A percentile compares a stretch with the other conserved stretches of the same genome.
phyloP scores from a whole-genome alignment of 2,329 filamentous ascomycete genomes.

The Nigrospora sphaerica region DNA sequence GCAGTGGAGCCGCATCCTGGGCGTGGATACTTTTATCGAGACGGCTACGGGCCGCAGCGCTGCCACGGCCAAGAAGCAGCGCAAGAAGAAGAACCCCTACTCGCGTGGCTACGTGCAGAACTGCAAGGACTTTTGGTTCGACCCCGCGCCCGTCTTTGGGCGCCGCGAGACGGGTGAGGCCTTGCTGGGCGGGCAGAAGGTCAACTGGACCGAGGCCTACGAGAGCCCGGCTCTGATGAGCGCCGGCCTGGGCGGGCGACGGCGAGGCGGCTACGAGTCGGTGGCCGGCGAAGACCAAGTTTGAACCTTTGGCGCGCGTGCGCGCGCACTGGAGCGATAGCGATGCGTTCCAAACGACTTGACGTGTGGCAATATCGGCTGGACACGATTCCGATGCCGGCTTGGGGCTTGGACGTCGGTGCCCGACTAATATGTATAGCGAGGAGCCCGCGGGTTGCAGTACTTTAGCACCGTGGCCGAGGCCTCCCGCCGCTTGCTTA shows the following conservation, averaged over 20 bases:
- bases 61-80: constrained; percentile 42
- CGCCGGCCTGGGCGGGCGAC: constrained; percentile 35
- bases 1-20: constrained; percentile 78
- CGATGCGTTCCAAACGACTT: no score
- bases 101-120: constrained; percentile 78
- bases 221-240: constrained; percentile 70
- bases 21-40: constrained; percentile 88
- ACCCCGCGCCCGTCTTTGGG: constrained; percentile 75
- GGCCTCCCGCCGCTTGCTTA: no score
- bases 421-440: no score
- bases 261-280: constrained; percentile 54
- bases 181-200: constrained; percentile 66
- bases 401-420: no score
- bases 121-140: constrained; percentile 95
- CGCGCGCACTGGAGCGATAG: no score
- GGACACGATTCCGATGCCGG: no score
- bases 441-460: no score
- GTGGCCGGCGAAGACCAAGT: constrained; percentile 46
- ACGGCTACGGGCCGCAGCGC: constrained; percentile 81
- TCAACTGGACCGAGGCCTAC: constrained; percentile 88
- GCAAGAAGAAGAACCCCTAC: constrained; percentile 70
- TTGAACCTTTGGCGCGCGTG: background rate
- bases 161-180: constrained; percentile 67
- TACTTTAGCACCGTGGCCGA: no score
- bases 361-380: no score